Conservation (phyloP, 192 early-diverging fungal genomes). For the Allomyces javanicus region DNA sequence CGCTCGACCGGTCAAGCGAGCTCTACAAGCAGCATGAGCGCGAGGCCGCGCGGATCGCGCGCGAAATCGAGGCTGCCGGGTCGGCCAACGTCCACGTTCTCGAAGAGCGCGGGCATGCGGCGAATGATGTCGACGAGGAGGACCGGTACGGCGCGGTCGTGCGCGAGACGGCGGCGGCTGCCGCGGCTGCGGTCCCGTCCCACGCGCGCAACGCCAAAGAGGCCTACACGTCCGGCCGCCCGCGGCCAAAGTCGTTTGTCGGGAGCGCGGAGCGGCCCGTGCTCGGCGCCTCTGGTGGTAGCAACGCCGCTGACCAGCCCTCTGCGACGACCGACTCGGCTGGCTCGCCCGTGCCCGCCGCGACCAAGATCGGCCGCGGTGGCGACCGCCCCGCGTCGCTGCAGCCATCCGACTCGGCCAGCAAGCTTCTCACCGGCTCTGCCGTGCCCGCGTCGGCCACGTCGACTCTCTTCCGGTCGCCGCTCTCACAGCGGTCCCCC, state of each 20-base stretch:
- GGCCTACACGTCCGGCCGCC: no score
- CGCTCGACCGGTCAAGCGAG: constrained; percentile 59
- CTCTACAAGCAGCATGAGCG: constrained; percentile 74
- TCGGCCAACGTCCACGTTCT: constrained; percentile 65
- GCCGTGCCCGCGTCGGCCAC: no score
- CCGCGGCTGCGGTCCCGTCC: neutral
- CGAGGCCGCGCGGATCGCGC: constrained; percentile 66
- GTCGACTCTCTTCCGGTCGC: no score
- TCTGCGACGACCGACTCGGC: neutral
- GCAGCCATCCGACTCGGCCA: no score
- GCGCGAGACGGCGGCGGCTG: constrained; percentile 19
- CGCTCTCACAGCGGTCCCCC: no score
- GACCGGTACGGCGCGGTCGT: constrained; percentile 68
- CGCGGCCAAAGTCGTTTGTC: no score
- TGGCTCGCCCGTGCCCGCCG: neutral
- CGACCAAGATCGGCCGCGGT: no score
- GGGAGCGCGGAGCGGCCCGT: no score
- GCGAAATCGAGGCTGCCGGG: constrained; percentile 65
- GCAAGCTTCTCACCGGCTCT: no score
- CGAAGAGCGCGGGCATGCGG: constrained; percentile 61
- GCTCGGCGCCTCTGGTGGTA: no score
- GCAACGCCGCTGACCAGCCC: no score
- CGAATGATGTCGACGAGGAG: constrained; percentile 74
- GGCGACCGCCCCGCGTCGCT: no score
- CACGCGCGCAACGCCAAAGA: neutral